Evolutionary conservation across 2,329 filamentous ascomycete species (phyloP), one percentile per base, ranked within the genome.

Genomic region (Venturia effusa): DNA sequence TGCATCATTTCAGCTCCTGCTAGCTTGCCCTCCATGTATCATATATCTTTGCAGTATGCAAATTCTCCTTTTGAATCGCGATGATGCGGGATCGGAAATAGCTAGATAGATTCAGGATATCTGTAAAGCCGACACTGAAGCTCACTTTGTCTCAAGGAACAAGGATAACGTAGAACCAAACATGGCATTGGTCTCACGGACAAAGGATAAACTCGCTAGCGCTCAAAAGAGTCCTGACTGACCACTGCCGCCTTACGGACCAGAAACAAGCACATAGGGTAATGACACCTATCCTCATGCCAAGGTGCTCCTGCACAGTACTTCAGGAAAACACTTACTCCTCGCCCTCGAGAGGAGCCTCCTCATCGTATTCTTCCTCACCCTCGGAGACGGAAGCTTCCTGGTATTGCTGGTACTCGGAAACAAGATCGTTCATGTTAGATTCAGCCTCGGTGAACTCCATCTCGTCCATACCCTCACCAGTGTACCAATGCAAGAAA

Each of bases 401-500:
- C 87, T 99, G 94, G 88, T 99, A 99, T 81, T 99, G 94, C 87
- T 97, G 94, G 85, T 99, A 99, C 81, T 99, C 94, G 67, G 92
- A 96, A 74, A 99, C 93, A 76, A 99, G 84, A 80, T 99, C 94
- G 84, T 99, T 97, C 94, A 99, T 97, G 86, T 99, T 99, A 82
- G 90, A 96, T 88, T 99, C 94, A 73, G 94, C 94, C 86, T 99
- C 94, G 77, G 94, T 99, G 85, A 99, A 99, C 84, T 99, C 94
- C 94, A 99, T 97, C 88, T 99, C 94, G 82, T 99, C 94, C 94
- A 99, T 99, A 83, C 94, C 94, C 86, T 99, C 94, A 76, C 92
- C 92, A 87, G 94, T 99, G 84, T 99, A 99, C 94, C 94, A 99
- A 85, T 97, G 94, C 87, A 99, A 90, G 92, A 99, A 99, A 88